Evolutionary conservation across 345 rosid genomes (phyloP), one percentile per base, ranked within the genome.

Genomic region (Limnanthes douglasii): DNA sequence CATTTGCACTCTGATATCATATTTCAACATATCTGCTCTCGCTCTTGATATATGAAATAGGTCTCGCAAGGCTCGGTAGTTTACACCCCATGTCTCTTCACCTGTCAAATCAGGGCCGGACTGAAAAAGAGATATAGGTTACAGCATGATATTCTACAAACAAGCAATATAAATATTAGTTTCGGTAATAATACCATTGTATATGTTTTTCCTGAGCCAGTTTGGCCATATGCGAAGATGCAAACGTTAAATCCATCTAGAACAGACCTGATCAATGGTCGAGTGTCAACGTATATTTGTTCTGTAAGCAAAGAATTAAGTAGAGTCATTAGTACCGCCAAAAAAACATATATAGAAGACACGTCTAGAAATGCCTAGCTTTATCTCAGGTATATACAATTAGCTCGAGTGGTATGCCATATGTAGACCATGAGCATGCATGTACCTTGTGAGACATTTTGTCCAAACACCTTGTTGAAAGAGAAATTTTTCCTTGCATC

Each of bases 161-260:
- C 13, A 21, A 28, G 37, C n/a, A 14, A 23, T 15, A 18, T 27
- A 11, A 52, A 43, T 43, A 20, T 30, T 3, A 6, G 9, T 26
- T 2, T 12, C 21, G 23, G 17, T 8, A 38, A 20, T 8, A 36
- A 24, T 73, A 90, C 98, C 98, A 90, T 90, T 5, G 98, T 90
- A 54, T 76, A 83, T 27, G 98, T 90, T 59, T 90, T 90, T 47
- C 98, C 98, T 7, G 98, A 88, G 49, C 98, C 98, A 11, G 98
- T 88, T 72, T 88, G 98, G 37, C 98, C 98, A 56, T 88, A 88
- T 11, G 98, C 98, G 18, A 88, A 88, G 41, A 88, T 83, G 57
- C 98, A 88, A 26, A 83, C 98, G 55, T 88, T 88, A 49, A 51
- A 88, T 33, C 98, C 98, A 46, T 88, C 98, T 1, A 88, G 76